These are phyloP conservation scores for Ophiosphaerella narmari DNA, from an alignment of 2,329 filamentous ascomycete species.

Conservation along the genomic window DNA sequence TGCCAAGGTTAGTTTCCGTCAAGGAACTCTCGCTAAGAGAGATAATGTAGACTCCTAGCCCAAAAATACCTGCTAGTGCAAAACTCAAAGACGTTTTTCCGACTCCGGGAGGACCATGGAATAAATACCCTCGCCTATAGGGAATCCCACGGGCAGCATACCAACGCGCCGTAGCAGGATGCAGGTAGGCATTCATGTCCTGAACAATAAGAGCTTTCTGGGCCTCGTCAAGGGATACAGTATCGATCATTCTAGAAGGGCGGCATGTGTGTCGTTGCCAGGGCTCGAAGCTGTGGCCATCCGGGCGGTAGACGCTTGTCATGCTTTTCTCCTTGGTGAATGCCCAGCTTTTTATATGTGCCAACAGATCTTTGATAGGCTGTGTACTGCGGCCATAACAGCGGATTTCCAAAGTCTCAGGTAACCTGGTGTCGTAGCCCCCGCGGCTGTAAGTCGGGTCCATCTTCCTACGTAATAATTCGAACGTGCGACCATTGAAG, in stretches of 20 bases:
- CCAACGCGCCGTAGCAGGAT: constrained; percentile 74
- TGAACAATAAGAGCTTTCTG: constrained; percentile 69
- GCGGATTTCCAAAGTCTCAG: constrained; percentile 43
- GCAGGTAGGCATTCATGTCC: constrained; percentile 79
- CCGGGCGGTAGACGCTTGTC: constrained; percentile 54
- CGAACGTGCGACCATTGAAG: constrained; percentile 48
- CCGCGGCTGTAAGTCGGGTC: constrained; percentile 5
- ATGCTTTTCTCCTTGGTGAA: constrained; percentile 49
- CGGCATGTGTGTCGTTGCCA: constrained; percentile 56
- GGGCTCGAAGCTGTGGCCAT: constrained; percentile 23
- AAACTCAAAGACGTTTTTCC: constrained; percentile 65
- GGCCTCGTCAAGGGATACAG: constrained; percentile 71
- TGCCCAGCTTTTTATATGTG: constrained; percentile 51
- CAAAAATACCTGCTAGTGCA: constrained; percentile 54
- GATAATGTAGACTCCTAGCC: constrained; percentile 53
- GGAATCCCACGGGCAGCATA: constrained; percentile 84
- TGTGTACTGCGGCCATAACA: constrained; percentile 54
- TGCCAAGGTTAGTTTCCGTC: constrained; percentile 65
- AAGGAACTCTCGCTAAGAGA: constrained; percentile 70
- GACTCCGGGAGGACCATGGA: constrained; percentile 79
- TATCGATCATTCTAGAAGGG: constrained; percentile 72
- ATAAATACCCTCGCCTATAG: constrained; percentile 81
- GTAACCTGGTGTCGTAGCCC: no score
- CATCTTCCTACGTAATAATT: constrained; percentile 47
- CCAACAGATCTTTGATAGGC: constrained; percentile 55